A percentile compares a stretch with the other conserved stretches of the same genome.
Conservation (phyloP, 768 basidiomycete genomes). For the Amanita inopinata region DNA sequence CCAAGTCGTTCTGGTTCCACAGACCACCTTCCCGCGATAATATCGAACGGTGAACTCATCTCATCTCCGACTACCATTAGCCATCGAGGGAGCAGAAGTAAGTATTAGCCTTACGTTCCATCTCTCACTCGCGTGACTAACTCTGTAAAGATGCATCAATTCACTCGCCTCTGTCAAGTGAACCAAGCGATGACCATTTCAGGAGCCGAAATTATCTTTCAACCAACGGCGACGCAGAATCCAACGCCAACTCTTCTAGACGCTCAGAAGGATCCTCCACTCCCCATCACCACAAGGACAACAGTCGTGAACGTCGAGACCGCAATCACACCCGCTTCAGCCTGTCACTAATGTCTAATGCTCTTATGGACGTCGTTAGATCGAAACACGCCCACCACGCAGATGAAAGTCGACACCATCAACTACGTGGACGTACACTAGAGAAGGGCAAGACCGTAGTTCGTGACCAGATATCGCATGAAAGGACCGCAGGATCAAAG, state of each 20-base stretch:
- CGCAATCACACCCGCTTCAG: constrained; percentile 37
- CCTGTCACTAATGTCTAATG: constrained; percentile 41
- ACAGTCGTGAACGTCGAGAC: constrained; percentile 17
- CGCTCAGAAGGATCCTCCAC: too few relatives aligned
- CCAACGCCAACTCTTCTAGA: neutral
- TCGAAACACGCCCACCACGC: constrained; percentile 18
- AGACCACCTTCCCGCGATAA: neutral
- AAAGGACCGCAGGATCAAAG: constrained; percentile 15
- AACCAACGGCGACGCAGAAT: neutral
- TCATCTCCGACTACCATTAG: neutral
- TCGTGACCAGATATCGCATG: neutral
- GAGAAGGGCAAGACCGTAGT: constrained; percentile 7
- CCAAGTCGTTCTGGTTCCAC: constrained; percentile 7
- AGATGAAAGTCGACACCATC: constrained; percentile 7
- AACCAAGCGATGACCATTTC: constrained; percentile 8
- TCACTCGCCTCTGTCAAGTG: too few relatives aligned
- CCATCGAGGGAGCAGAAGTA: constrained; percentile 3
- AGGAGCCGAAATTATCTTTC: neutral
- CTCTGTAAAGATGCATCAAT: too few relatives aligned
- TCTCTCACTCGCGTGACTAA: too few relatives aligned
- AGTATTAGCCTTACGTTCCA: neutral
- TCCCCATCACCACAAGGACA: constrained; percentile 11
- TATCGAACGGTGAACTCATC: neutral
- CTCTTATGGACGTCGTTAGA: constrained; percentile 38
- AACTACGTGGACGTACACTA: constrained; percentile 15